Base-by-base conservation (phyloP, 148 eudicot species). In the Selenicereus undatus region DNA sequence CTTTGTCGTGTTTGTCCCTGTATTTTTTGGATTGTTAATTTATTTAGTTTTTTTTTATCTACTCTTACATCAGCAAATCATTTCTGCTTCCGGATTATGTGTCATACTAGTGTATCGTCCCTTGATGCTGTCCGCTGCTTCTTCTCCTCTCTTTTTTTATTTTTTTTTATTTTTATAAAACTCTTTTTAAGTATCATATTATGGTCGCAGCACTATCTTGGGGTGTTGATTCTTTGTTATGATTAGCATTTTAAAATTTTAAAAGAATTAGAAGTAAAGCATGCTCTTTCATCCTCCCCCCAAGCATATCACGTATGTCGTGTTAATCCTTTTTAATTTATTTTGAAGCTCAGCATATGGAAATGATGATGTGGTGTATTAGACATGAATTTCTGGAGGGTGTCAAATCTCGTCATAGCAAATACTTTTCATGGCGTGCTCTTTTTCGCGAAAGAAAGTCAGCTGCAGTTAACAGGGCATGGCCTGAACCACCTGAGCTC, bases 281-380 rank as follows among this genome's bases (percentile, higher is more conserved):
- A 56, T 75, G 22, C 39, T 51, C 20, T 54, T 16, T 58, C 48
- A 16, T 6, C 48, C 9, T 39, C 18, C 48, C 68, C 39, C 11
- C 50, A 22, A 32, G 10, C 35, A 21, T 56, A 2, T 62, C 27
- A 56, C 4, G 16, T 51, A 14, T 62, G 65, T 43, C 12, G 18
- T 65, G 17, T 73, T 73, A 42, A 78, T 43, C 20, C 69, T 75
- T 76, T 76, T 11, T 73, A 20, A 17, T 80, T 51, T 58, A 43
- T 79, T 75, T 77, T 73, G 60, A 74, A 83, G 83, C 78, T 76
- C 92, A 96, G 99, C 99, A 96, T 82, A 77, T 90, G 92, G 97
- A 96, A 81, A 91, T 92, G 85, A 96, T 96, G 93, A 77, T 87
- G 83, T 96, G 99, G 99, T 91, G 93, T 83, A 88, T 86, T 83